Evolutionary conservation across 139 green algal genomes (phyloP), one percentile per base, ranked within the genome.

Genomic region (Chlamydomonas urium): DNA sequence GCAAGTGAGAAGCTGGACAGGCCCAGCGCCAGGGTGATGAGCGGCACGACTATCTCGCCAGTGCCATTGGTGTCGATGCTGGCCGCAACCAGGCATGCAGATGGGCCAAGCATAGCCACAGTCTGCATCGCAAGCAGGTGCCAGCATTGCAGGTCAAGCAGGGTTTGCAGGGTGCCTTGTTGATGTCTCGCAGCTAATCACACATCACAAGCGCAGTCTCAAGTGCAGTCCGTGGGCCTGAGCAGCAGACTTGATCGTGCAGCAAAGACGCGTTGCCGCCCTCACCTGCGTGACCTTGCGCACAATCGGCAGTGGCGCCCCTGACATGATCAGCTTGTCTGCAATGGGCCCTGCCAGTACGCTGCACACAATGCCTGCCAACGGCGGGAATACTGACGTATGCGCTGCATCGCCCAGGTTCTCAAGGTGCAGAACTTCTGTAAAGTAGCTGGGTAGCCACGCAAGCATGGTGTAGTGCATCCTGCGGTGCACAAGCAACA

Each of bases 401-500:
- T 75, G 77, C 0, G 69, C 66, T 8, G 93, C 93, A 8, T 87
- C 74, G 3, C 79, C 83, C 32, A 98, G 78, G 80, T 93, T 81
- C 19, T 35, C 56, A 65, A 31, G 45, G 21, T 56, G 14, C 56
- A 65, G 26, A 10, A 31, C 56, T 19, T 31, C 14, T 17, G 96
- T 79, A 71, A 97, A 98, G 83, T 96, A 99, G 21, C 90, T 96
- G 38, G 95, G 95, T 80, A 99, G 86, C 95, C 95, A 99, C 28
- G 95, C 89, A 61, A 97, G 83, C 84, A 99, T 92, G 24, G 88
- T 92, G 86, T 97, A 98, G 70, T 97, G 88, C 66, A 95, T 92
- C 45, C 45, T 56, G 21, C 17, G 45, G 17, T 26, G 17, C 17
- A 56, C 45, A 80, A n/a, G n/a, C n/a, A n/a, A n/a, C n/a, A n/a